These are phyloP conservation scores for Podospora pseudopauciseta DNA, from an alignment of 495 filamentous ascomycete species.

Conservation along the genomic window DNA sequence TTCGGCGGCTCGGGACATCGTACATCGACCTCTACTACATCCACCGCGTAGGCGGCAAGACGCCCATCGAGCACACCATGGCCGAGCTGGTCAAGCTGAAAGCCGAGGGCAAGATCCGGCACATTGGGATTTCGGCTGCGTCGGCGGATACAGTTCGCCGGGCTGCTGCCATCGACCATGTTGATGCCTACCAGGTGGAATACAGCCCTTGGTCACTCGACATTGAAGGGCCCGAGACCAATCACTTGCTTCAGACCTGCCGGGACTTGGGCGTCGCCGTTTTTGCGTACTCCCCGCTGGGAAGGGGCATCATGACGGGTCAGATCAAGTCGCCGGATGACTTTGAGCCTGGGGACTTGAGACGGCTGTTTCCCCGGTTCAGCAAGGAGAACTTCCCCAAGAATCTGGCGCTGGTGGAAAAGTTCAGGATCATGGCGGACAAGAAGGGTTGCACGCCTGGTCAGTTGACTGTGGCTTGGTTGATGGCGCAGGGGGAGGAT, in stretches of 20 bases:
- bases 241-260: conserved; percentile 37
- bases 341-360: conserved; percentile 40
- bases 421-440: conserved; percentile 44
- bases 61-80: conserved; percentile 64
- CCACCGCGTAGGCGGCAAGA: conserved; percentile 51
- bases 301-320: conserved; percentile 47
- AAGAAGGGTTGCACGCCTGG: conserved; percentile 44
- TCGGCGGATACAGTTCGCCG: conserved; percentile 40
- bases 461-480: conserved; percentile 56
- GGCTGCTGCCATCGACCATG: conserved; percentile 34
- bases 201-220: conserved; percentile 45
- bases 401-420: conserved; percentile 51
- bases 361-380: conserved; percentile 42
- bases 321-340: conserved; percentile 32
- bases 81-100: conserved; percentile 46
- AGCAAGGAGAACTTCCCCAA: conserved; percentile 52
- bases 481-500: conserved; percentile 54
- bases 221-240: conserved; percentile 38
- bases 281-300: conserved; percentile 48
- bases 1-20: conserved; percentile 50
- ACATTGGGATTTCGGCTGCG: conserved; percentile 48
- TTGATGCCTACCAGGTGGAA: conserved; percentile 46
- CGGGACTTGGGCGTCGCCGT: conserved; percentile 48
- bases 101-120: conserved; percentile 49
- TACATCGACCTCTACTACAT: conserved; percentile 60